Evolutionary conservation across 495 filamentous ascomycete genomes (phyloP).

Genomic region (Parathielavia appendiculata): DNA sequence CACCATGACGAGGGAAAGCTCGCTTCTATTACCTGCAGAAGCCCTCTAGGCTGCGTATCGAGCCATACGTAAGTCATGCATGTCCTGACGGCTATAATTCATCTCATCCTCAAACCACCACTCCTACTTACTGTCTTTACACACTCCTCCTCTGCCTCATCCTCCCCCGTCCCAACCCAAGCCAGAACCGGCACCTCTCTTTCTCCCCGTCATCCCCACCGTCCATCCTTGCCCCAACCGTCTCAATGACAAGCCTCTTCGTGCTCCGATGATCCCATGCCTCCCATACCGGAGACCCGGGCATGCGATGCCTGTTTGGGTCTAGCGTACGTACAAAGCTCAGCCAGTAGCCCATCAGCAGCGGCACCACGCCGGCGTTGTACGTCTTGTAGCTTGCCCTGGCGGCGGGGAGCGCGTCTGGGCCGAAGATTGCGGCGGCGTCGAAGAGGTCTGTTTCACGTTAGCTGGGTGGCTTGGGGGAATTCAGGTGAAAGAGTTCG

Average conservation of each 20-base stretch:
- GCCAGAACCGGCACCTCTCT: slow-evolving; percentile 30
- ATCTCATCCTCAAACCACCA: too few species aligned
- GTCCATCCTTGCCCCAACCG: slow-evolving; percentile 35
- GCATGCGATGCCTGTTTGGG: slow-evolving; percentile 29
- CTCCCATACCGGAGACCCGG: slow-evolving; percentile 33
- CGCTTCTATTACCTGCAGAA: too few species aligned
- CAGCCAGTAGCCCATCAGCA: slow-evolving; percentile 41
- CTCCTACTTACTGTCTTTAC: too few species aligned
- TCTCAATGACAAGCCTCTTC: slow-evolving; percentile 30
- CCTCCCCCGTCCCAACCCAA: slow-evolving; percentile 32
- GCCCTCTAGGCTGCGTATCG: too few species aligned
- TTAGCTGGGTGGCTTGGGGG: too few species aligned
- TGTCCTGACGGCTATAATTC: too few species aligned
- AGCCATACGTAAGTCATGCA: too few species aligned
- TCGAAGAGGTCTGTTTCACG: slow-evolving; percentile 39
- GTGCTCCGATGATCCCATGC: slow-evolving; percentile 25
- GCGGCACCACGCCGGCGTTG: slow-evolving; percentile 31
- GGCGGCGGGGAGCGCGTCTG: slow-evolving; percentile 28
- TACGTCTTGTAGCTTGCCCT: slow-evolving; percentile 35
- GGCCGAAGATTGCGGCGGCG: slow-evolving; percentile 41
- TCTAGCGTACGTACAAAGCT: slow-evolving; percentile 39
- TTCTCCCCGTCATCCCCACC: slow-evolving; percentile 26
- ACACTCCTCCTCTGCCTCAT: slow-evolving; percentile 38
- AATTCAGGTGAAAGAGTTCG: too few species aligned
- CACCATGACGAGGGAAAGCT: too few species aligned